A percentile compares a stretch with the other conserved stretches of the same genome.
Conservation (phyloP, 1,139 yeast genomes). For the Hyphopichia fennica region DNA sequence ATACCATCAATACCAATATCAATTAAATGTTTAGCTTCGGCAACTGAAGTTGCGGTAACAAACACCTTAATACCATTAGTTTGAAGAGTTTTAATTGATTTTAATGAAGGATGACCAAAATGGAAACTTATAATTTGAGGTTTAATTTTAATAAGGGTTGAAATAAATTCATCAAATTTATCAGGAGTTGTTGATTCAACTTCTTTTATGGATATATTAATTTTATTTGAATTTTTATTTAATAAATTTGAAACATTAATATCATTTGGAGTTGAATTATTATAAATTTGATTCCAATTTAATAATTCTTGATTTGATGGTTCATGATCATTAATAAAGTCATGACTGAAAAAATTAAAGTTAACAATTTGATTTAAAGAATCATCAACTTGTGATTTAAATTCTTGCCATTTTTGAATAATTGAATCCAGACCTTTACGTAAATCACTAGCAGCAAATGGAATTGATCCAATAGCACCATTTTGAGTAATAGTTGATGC, state of each 20-base stretch:
- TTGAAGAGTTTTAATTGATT: slow-evolving; percentile 41
- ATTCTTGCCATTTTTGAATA: slow-evolving; percentile 13
- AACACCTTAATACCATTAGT: slow-evolving; percentile 49
- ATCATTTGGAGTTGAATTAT: slow-evolving; percentile 4
- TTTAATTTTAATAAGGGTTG: slow-evolving; percentile 11
- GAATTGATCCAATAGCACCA: slow-evolving; percentile 51
- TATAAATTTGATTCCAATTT: slow-evolving; percentile 26
- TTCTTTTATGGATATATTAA: slow-evolving; percentile 36
- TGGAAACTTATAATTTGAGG: slow-evolving; percentile 46
- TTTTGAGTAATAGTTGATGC: slow-evolving; percentile 35
- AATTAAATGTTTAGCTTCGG: slow-evolving; percentile 31
- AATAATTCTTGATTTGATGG: slow-evolving; percentile 17
- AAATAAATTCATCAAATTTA: slow-evolving; percentile 11
- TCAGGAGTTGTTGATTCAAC: slow-evolving; percentile 17
- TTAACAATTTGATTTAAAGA: slow-evolving; percentile 25
- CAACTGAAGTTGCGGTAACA: slow-evolving; percentile 45
- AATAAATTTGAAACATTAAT: slow-evolving; percentile 5
- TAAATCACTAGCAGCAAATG: slow-evolving; percentile 37
- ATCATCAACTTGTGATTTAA: slow-evolving; percentile 9
- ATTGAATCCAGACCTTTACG: slow-evolving; percentile 12
- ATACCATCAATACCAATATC: slow-evolving; percentile 38
- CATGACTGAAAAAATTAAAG: slow-evolving; percentile 49
- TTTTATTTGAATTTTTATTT: slow-evolving; percentile 9
- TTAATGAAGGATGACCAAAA: slow-evolving; percentile 43
- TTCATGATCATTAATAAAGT: slow-evolving; percentile 16